Evolutionary conservation across 2,329 filamentous ascomycete genomes (phyloP).

Genomic region (Corniculantispora saksenae): DNA sequence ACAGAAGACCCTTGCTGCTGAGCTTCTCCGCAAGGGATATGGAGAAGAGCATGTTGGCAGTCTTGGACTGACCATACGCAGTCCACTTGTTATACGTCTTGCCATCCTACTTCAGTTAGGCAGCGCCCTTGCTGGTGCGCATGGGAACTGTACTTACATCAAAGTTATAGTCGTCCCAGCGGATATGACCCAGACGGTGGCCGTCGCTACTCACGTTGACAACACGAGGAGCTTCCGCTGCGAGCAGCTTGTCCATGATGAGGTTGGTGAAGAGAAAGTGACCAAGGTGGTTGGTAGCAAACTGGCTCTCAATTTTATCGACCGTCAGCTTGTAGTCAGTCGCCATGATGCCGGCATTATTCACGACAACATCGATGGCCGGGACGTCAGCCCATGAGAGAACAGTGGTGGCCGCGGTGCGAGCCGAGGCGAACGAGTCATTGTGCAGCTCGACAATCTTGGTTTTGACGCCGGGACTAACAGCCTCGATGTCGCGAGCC

Average conservation of each 20-base stretch:
- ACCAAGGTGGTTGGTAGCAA: conserved; percentile 40
- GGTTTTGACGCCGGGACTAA: conserved; percentile 32
- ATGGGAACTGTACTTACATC: no score
- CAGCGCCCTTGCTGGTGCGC: no score
- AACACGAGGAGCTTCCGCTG: conserved; percentile 33
- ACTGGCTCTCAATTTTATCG: conserved; percentile 42
- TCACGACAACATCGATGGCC: conserved; percentile 43
- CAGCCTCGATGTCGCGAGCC: conserved; percentile 31
- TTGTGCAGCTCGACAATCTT: conserved; percentile 42
- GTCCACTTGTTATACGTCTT: conserved; percentile 23
- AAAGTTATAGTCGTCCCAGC: conserved; percentile 48
- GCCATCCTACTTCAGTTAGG: not conserved
- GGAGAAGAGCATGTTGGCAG: conserved; percentile 30
- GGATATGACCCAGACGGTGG: conserved; percentile 42
- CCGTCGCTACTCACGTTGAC: conserved; percentile 48
- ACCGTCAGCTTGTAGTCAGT: conserved; percentile 29
- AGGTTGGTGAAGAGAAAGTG: conserved; percentile 42
- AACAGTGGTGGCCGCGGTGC: conserved; percentile 39
- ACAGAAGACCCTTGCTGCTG: conserved; percentile 21
- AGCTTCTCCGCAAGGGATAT: conserved; percentile 25
- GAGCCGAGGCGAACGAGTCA: conserved; percentile 40
- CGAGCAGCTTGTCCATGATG: conserved; percentile 33
- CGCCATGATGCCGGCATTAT: conserved; percentile 47
- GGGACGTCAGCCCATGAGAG: conserved; percentile 34
- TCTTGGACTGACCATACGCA: conserved; percentile 33